phyloP scores from a whole-genome alignment of 2,329 filamentous ascomycete genomes.

The Pseudocercospora ulei region DNA sequence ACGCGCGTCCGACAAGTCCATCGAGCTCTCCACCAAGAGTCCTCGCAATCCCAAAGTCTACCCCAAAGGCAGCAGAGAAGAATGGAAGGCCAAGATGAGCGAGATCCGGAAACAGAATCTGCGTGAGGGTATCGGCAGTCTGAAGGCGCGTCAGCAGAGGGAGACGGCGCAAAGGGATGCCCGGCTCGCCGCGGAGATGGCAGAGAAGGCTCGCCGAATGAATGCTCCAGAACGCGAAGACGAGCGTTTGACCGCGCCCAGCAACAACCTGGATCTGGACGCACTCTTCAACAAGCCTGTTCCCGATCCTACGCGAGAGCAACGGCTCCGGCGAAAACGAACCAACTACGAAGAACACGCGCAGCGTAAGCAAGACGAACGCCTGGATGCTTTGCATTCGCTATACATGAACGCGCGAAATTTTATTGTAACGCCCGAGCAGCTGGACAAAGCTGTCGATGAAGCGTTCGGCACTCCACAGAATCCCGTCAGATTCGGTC shows the following conservation, averaged over 20 bases:
- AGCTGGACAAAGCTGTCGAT: constrained; percentile 66
- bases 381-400: constrained; percentile 62
- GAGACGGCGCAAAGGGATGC: constrained; percentile 34
- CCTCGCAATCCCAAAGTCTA: constrained; percentile 16
- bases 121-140: constrained; percentile 56
- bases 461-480: constrained; percentile 59
- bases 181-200: constrained; percentile 44
- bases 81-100: constrained; percentile 67
- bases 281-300: constrained; percentile 34
- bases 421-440: constrained; percentile 75
- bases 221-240: constrained; percentile 61
- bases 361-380: constrained; percentile 23
- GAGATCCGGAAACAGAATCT: constrained; percentile 61
- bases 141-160: constrained; percentile 56
- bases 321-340: constrained; percentile 41
- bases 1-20: constrained; percentile 39
- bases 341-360: constrained; percentile 23
- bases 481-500: constrained; percentile 33
- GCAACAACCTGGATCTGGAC: constrained; percentile 40
- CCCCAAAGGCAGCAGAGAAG: constrained; percentile 42
- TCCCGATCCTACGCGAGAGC: constrained; percentile 54
- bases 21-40: constrained; percentile 21
- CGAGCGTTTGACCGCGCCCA: constrained; percentile 63
- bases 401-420: constrained; percentile 79
- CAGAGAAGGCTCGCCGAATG: constrained; percentile 45